Conservation (phyloP, 805 yeast species). For the Candida oleophila region DNA sequence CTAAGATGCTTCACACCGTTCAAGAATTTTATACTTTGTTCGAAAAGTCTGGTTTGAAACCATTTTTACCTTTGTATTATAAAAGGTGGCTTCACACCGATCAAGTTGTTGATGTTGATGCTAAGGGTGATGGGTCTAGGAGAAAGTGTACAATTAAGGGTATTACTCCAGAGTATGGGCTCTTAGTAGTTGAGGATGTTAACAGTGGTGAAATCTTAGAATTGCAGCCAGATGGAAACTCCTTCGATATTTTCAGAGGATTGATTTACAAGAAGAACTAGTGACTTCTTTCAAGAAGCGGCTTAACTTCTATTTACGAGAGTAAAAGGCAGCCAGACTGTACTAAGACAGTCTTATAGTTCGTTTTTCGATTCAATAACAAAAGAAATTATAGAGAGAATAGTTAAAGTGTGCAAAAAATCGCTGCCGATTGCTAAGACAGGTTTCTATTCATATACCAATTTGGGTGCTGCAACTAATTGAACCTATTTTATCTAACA, state of each 20-base stretch:
- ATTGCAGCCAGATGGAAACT: conserved; percentile 95
- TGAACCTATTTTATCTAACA: too few relatives aligned
- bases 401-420: too few relatives aligned
- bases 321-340: too few relatives aligned
- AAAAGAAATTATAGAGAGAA: too few relatives aligned
- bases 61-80: conserved; percentile 72
- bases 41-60: conserved; percentile 60
- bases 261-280: conserved; percentile 52
- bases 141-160: conserved; percentile 68
- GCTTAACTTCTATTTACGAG: too few relatives aligned
- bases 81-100: conserved; percentile 80
- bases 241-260: conserved; percentile 93
- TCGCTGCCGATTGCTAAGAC: too few relatives aligned
- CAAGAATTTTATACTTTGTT: conserved; percentile 63
- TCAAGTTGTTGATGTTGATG: conserved; percentile 62
- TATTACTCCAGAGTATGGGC: conserved; percentile 81
- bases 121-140: conserved; percentile 47
- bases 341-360: too few relatives aligned
- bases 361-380: too few relatives aligned
- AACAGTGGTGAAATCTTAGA: conserved; percentile 61
- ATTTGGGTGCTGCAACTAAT: too few relatives aligned
- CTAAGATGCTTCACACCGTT: conserved; percentile 64
- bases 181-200: conserved; percentile 72
- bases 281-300: too few relatives aligned
- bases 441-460: too few relatives aligned